phyloP scores from a whole-genome alignment of 768 basidiomycete genomes.

The Trametes meyenii region DNA sequence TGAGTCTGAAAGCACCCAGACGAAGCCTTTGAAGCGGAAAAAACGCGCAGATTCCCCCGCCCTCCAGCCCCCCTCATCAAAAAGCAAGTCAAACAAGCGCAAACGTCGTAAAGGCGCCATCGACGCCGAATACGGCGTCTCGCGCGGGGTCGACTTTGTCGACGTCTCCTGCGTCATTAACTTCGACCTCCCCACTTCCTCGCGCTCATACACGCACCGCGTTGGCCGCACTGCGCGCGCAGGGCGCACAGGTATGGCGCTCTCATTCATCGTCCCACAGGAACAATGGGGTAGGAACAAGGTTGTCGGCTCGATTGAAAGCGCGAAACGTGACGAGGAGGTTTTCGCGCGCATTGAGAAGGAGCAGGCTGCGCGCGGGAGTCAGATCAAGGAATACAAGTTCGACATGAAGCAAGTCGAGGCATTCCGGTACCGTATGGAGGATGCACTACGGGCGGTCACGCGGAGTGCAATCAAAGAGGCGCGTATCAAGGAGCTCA shows the following conservation, averaged over 20 bases:
- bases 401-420: slow-evolving; percentile 97
- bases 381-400: slow-evolving; percentile 80
- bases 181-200: slow-evolving; percentile 92
- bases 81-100: slow-evolving; percentile 49
- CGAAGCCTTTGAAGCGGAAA: slow-evolving; percentile 57
- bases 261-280: slow-evolving; percentile 82
- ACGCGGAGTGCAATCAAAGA: slow-evolving; percentile 87
- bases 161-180: slow-evolving; percentile 97
- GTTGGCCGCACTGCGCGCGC: slow-evolving; percentile 97
- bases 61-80: slow-evolving; percentile 23
- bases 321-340: slow-evolving; percentile 73
- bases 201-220: slow-evolving; percentile 91
- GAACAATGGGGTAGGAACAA: slow-evolving; percentile 75
- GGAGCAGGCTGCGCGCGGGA: slow-evolving; percentile 63
- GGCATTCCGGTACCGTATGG: slow-evolving; percentile 97
- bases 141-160: slow-evolving; percentile 95
- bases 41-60: slow-evolving; percentile 47
- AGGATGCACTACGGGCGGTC: slow-evolving; percentile 88
- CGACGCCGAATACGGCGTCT: slow-evolving; percentile 89
- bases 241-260: slow-evolving; percentile 87
- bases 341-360: slow-evolving; percentile 78
- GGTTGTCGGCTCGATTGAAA: slow-evolving; percentile 67
- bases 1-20: slow-evolving; percentile 28
- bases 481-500: slow-evolving; percentile 91
- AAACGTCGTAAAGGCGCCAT: slow-evolving; percentile 44